A percentile compares a stretch with the other conserved stretches of the same genome.
These are phyloP conservation scores for Plectosphaerella cucumerina DNA, from an alignment of 2,329 filamentous ascomycete genomes.

Conservation along the genomic window DNA sequence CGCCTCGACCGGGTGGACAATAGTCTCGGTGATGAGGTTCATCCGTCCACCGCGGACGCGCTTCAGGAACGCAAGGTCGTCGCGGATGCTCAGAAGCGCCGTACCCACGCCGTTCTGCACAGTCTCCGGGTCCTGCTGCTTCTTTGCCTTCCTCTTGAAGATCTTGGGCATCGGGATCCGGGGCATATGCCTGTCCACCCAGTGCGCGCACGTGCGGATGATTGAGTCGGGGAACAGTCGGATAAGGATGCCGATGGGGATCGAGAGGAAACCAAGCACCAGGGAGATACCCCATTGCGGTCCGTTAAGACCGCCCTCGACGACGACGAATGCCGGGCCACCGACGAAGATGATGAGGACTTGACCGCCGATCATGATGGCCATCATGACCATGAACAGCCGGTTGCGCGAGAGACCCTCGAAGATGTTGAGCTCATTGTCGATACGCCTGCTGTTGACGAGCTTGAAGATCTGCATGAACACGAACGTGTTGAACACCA, in stretches of 20 bases:
- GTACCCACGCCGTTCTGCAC: slow-evolving; percentile 27
- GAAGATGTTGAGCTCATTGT: slow-evolving; percentile 73
- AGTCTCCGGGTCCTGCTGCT: slow-evolving; percentile 22
- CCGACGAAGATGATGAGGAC: slow-evolving; percentile 70
- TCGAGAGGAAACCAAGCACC: slow-evolving; percentile 59
- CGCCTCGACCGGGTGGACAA: slow-evolving; percentile 50
- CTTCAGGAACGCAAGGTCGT: slow-evolving; percentile 59
- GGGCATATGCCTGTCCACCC: slow-evolving; percentile 10
- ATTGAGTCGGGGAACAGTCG: slow-evolving; percentile 36
- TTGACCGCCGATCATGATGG: slow-evolving; percentile 68
- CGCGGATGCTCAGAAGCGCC: slow-evolving; percentile 51
- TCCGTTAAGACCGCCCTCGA: slow-evolving; percentile 41
- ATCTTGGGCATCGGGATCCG: slow-evolving; percentile 6
- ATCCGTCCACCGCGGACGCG: slow-evolving; percentile 57
- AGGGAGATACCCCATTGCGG: slow-evolving; percentile 67
- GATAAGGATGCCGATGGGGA: slow-evolving; percentile 63
- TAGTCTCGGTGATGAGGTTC: slow-evolving; percentile 53
- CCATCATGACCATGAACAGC: slow-evolving; percentile 67
- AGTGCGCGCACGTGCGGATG: slow-evolving; percentile 14
- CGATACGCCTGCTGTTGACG: slow-evolving; percentile 69
- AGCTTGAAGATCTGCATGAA: slow-evolving; percentile 85
- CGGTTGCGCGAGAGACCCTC: slow-evolving; percentile 64
- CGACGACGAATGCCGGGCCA: slow-evolving; percentile 54
- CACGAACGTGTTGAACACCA: slow-evolving; percentile 80
- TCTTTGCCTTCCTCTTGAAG: slow-evolving; percentile 11